These are phyloP conservation scores for Lolium rigidum DNA, from an alignment of 176 grass and related monocot species.

Conservation along the genomic window DNA sequence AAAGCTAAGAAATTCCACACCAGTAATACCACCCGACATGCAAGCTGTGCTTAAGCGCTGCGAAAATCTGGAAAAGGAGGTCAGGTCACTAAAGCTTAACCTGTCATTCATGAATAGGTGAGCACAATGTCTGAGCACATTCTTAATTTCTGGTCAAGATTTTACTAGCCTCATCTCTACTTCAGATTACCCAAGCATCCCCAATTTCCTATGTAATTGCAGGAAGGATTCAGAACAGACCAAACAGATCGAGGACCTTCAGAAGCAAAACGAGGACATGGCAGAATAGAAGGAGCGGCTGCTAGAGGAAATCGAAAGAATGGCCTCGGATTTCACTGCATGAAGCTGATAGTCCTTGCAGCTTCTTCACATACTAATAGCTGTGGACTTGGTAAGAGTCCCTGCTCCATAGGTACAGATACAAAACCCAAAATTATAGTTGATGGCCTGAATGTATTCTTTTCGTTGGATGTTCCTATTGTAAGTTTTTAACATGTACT, in stretches of 20 bases:
- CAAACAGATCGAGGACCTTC: constrained; percentile 81
- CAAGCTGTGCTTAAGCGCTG: constrained; percentile 69
- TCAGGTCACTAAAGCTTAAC: constrained; percentile 79
- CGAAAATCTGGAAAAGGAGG: constrained; percentile 77
- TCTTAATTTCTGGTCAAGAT: not conserved
- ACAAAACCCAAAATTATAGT: constrained; percentile 20
- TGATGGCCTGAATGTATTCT: constrained; percentile 42
- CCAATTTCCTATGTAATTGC: not conserved
- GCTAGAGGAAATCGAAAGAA: constrained; percentile 70
- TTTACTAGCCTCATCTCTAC: not conserved
- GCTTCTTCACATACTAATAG: constrained; percentile 19
- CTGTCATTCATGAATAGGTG: constrained; percentile 84
- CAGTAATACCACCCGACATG: constrained; percentile 66
- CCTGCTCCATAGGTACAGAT: constrained; percentile 39
- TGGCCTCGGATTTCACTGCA: constrained; percentile 41
- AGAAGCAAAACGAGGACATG: constrained; percentile 75
- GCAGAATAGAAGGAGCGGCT: constrained; percentile 55
- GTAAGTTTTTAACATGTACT: constrained; percentile 24
- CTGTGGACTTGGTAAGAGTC: constrained; percentile 18
- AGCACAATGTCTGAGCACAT: too few relatives aligned
- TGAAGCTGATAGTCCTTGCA: constrained; percentile 32
- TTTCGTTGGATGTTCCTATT: constrained; percentile 20
- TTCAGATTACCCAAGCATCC: not conserved
- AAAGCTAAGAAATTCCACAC: constrained; percentile 68
- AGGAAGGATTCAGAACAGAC: constrained; percentile 88